phyloP scores from a whole-genome alignment of 179 eudicot species.

The Beta lomatogona region DNA sequence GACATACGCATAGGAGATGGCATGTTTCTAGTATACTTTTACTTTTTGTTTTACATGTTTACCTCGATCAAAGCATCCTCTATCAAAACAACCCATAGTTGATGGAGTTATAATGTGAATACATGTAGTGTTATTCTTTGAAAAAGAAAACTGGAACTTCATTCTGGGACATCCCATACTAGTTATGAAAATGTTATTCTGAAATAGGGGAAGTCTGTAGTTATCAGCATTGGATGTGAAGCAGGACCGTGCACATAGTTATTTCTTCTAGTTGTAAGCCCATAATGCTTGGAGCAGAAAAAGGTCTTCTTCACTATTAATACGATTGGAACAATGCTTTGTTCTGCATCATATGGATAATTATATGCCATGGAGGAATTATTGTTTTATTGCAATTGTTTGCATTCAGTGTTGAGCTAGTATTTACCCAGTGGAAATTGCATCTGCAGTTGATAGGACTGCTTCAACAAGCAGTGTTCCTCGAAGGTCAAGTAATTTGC shows the following conservation, averaged over 20 bases:
- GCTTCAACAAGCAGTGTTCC: slow-evolving; percentile 39
- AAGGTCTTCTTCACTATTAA: background rate
- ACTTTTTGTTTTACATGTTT: background rate
- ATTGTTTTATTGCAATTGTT: background rate
- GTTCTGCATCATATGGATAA: background rate
- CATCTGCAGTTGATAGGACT: slow-evolving; percentile 40
- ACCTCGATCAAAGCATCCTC: too few relatives aligned
- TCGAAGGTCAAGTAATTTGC: slow-evolving; percentile 47
- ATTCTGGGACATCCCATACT: background rate
- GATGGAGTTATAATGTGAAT: background rate
- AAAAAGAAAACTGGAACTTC: background rate
- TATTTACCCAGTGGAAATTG: background rate
- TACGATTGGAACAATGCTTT: background rate
- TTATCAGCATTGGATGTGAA: background rate
- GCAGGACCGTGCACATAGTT: background rate
- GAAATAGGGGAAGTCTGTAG: background rate
- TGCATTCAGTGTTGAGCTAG: background rate
- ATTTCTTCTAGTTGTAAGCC: background rate
- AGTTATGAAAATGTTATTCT: background rate
- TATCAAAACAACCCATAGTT: background rate
- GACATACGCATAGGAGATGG: background rate
- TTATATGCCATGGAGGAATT: background rate
- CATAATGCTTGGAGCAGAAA: background rate
- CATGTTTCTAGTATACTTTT: background rate
- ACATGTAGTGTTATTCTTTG: background rate